Percentiles rank a stretch among this genome's conserved stretches.
Evolutionary conservation across 768 basidiomycete species (phyloP).

Genomic region (Asterophora lycoperdoides): DNA sequence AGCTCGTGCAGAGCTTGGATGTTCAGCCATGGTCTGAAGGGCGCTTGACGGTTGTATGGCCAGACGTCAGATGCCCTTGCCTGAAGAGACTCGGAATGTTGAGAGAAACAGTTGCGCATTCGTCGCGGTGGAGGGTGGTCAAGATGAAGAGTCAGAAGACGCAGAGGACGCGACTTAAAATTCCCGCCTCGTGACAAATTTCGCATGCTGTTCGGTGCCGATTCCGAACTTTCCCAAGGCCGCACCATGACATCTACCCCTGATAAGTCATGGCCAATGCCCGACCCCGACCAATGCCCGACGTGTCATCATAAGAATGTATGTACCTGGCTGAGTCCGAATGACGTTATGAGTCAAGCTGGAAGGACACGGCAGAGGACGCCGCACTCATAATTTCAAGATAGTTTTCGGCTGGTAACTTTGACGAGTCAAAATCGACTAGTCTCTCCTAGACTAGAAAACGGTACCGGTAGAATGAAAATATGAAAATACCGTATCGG

Average conservation of each 20-base stretch:
- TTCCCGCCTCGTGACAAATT: background rate
- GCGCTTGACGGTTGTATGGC: slow-evolving; percentile 4
- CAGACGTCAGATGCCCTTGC: slow-evolving; percentile 11
- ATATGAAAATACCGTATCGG: too few relatives aligned
- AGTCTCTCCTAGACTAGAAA: too few relatives aligned
- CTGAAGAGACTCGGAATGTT: slow-evolving; percentile 11
- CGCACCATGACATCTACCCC: background rate
- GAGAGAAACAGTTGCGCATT: slow-evolving; percentile 17
- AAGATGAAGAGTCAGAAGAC: background rate
- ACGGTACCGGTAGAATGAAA: too few relatives aligned
- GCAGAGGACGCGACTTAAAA: slow-evolving; percentile 8
- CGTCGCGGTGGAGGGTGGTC: background rate
- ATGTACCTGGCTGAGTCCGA: too few relatives aligned
- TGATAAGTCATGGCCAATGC: background rate
- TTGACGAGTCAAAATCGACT: too few relatives aligned
- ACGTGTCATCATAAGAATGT: too few relatives aligned
- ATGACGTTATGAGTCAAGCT: too few relatives aligned
- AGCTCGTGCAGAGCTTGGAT: slow-evolving; percentile 19
- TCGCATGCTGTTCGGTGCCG: slow-evolving; percentile 4
- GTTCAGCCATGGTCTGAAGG: slow-evolving; percentile 24
- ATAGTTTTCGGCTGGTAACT: too few relatives aligned
- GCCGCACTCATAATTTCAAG: too few relatives aligned
- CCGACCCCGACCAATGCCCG: too few relatives aligned
- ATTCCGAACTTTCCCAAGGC: too few relatives aligned
- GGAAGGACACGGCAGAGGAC: too few relatives aligned